These are phyloP conservation scores for Mortierella sp. DNA, from an alignment of 371 early-diverging fungal genomes.

Conservation along the genomic window DNA sequence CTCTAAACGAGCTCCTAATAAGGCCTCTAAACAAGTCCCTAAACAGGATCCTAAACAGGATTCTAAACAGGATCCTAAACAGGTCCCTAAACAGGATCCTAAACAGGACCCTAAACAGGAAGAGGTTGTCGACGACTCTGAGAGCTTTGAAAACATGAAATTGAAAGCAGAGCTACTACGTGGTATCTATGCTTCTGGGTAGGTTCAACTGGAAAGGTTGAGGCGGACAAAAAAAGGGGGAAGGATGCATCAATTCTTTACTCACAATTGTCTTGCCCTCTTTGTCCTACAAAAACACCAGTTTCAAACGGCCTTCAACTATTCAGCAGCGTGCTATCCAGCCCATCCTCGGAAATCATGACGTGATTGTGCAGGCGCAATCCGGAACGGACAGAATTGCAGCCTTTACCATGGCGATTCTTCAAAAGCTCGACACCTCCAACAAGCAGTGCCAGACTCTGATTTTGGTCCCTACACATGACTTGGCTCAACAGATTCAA, in stretches of 20 bases:
- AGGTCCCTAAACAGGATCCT: no score
- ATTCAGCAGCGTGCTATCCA: conserved; percentile 68
- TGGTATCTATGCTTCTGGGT: conserved; percentile 41
- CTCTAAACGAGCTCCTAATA: no score
- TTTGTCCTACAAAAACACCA: background rate
- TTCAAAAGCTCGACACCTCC: conserved; percentile 84
- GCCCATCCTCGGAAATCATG: conserved; percentile 79
- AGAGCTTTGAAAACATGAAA: conserved; percentile 32
- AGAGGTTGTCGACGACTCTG: conserved; percentile 35
- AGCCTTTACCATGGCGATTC: conserved; percentile 88
- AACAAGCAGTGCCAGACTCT: conserved; percentile 83
- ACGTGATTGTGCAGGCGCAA: conserved; percentile 93
- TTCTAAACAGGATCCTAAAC: no score
- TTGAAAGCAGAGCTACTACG: conserved; percentile 29
- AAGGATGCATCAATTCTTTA: background rate
- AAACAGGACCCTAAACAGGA: no score
- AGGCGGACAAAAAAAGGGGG: no score
- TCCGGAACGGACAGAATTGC: conserved; percentile 93
- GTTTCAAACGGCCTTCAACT: background rate
- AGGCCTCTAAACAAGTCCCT: no score
- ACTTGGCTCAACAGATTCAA: conserved; percentile 87
- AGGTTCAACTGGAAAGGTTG: no score
- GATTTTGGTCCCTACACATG: conserved; percentile 89
- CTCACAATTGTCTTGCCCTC: background rate
- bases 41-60: no score